Base-by-base conservation (phyloP, 2,329 filamentous ascomycete genomes). In the Fusarium nygamai region DNA sequence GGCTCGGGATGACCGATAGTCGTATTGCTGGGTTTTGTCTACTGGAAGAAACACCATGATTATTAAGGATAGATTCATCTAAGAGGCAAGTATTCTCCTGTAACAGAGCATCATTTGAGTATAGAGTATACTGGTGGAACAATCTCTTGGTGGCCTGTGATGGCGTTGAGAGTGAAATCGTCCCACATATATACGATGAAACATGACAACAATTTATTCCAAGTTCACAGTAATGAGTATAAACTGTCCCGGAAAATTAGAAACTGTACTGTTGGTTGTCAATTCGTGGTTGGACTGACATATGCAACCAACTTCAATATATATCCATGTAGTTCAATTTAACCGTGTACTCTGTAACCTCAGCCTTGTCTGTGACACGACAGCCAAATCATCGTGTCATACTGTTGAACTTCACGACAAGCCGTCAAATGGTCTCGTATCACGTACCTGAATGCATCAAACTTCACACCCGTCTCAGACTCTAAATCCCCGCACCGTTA, bases 401-500 rank as follows among this genome's bases (percentile, higher is more conserved):
- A 29, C 41, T 59, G 31, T 33, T 24, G 66, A n/a, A 17, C 27
- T 38, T 27, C 51, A 43, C 54, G 62, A 29, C 38, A 38, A 63
- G 6, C 34, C 24, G 36, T 24, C 41, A 57, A 22, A 39, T 46
- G 22, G 50, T 27, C 29, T 57, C 43, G 59, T 74, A 64, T n/a
- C 67, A 74, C 71, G 41, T 67, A 44, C n/a, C 24, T 67, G n/a
- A 20, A 29, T 22, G 22, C n/a, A 16, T n/a, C 13, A 41, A 11
- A 29, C 27, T 27, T 50, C 48, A 72, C 71, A 24, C 67, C 71
- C 71, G 62, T 74, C 61, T 68, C 67, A 71, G 67, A 36, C 31
- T 50, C 29, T 53, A 31, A 31, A 46, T 48, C 41, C 38, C 47
- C 50, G 39, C 58, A 19, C 71, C 54, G 57, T 31, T n/a, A 29